Conservation (phyloP, 805 yeast genomes). For the Nakazawaea holstii region DNA sequence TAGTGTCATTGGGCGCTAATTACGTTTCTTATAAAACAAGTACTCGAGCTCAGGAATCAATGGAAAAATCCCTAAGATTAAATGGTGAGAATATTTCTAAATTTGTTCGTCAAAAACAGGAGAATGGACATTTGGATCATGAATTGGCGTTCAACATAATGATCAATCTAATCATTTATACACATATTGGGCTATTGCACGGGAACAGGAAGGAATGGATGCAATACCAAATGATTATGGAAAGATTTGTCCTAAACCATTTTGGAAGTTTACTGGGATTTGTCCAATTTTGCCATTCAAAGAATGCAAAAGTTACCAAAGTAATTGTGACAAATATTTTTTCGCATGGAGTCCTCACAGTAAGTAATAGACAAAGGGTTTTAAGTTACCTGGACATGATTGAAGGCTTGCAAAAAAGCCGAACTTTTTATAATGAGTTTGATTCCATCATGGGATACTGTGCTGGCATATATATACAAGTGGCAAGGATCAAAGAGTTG, state of each 20-base stretch:
- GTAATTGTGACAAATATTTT: not conserved
- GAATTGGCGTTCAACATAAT: not conserved
- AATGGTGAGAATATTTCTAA: not conserved
- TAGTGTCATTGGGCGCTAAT: not conserved
- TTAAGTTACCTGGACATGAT: not conserved
- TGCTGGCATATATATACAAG: not conserved
- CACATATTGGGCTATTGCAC: not conserved
- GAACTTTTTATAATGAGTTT: slow-evolving; percentile 2
- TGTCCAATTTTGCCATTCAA: not conserved
- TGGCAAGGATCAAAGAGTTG: not conserved
- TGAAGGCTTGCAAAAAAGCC: not conserved
- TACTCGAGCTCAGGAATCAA: not conserved
- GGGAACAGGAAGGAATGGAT: slow-evolving; percentile 6
- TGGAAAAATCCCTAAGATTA: slow-evolving; percentile 1
- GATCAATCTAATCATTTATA: not conserved
- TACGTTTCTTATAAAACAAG: not conserved
- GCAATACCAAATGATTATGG: slow-evolving; percentile 2
- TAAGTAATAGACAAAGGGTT: not conserved
- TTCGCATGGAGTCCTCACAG: not conserved
- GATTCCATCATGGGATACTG: slow-evolving; percentile 8
- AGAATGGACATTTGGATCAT: not conserved
- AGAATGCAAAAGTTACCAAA: slow-evolving; percentile 1
- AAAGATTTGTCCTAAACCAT: not conserved
- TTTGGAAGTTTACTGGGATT: not conserved
- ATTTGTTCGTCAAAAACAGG: not conserved